A percentile compares a stretch with the other conserved stretches of the same genome.
Evolutionary conservation across 441 rosid species (phyloP).

Genomic region (Bruguiera hainesii): DNA sequence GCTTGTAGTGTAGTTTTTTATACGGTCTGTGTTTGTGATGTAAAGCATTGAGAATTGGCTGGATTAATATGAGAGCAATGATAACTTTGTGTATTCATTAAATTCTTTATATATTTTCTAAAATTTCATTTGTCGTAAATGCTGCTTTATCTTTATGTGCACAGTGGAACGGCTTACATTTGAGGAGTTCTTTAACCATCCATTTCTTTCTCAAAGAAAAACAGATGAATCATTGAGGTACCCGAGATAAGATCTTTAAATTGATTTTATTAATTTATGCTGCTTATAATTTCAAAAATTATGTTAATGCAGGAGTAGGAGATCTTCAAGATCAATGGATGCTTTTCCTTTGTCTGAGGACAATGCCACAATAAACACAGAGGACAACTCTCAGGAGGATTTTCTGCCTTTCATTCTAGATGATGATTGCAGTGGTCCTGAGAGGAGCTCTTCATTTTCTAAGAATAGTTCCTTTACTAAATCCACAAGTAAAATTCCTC

Average conservation of each 20-base stretch:
- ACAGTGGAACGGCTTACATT: slow-evolving; percentile 77
- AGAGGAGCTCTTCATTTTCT: slow-evolving; percentile 66
- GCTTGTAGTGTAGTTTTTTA: no score
- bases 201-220: slow-evolving; percentile 50
- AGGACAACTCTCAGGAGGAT: slow-evolving; percentile 73
- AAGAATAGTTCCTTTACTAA: slow-evolving; percentile 42
- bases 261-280: slow-evolving; percentile 9
- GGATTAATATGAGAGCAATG: slow-evolving; percentile 3
- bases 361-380: slow-evolving; percentile 46
- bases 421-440: slow-evolving; percentile 75
- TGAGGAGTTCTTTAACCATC: slow-evolving; percentile 76
- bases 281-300: slow-evolving; percentile 22
- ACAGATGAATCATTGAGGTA: slow-evolving; percentile 56
- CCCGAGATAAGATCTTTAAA: slow-evolving; percentile 8
- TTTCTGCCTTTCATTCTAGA: slow-evolving; percentile 82
- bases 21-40: slow-evolving; percentile 9
- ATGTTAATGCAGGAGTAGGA: slow-evolving; percentile 44
- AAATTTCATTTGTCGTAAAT: slow-evolving; percentile 2
- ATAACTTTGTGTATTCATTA: neutral
- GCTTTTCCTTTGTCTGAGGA: slow-evolving; percentile 48
- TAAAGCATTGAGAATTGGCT: neutral
- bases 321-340: slow-evolving; percentile 37
- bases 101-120: neutral
- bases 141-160: slow-evolving; percentile 14
- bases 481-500: slow-evolving; percentile 49